A percentile compares a stretch with the other conserved stretches of the same genome.
Evolutionary conservation across 1,284 basidiomycete species (phyloP).

Genomic region (Ustilago cynodontis): DNA sequence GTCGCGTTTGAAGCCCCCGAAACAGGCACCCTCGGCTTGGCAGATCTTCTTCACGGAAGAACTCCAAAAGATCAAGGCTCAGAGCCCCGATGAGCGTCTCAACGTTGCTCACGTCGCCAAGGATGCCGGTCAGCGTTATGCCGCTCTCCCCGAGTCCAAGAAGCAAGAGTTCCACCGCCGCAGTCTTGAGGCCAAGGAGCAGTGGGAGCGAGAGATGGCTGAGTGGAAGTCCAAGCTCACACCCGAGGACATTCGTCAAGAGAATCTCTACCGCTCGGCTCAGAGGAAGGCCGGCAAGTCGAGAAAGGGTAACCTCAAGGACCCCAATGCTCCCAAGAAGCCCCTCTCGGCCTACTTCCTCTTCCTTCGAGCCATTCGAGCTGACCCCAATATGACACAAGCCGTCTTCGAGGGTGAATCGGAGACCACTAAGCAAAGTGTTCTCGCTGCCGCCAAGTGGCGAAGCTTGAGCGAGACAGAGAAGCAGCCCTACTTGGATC

Average conservation of each 20-base stretch:
- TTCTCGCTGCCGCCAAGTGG: slow-evolving; percentile 92
- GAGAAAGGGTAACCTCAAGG: slow-evolving; percentile 92
- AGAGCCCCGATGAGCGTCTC: slow-evolving; percentile 75
- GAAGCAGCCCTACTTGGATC: slow-evolving; percentile 72
- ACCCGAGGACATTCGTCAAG: slow-evolving; percentile 92
- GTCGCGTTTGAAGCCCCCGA: slow-evolving; percentile 82
- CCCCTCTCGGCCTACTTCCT: slow-evolving; percentile 94
- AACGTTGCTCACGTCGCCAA: slow-evolving; percentile 96
- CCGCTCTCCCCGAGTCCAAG: slow-evolving; percentile 80
- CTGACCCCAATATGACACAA: slow-evolving; percentile 67
- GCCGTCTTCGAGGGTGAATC: slow-evolving; percentile 91
- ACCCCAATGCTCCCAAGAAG: slow-evolving; percentile 96
- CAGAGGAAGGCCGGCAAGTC: slow-evolving; percentile 94
- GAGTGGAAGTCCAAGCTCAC: slow-evolving; percentile 90
- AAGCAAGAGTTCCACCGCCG: slow-evolving; percentile 74
- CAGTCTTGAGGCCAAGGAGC: slow-evolving; percentile 85
- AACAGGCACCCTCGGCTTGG: slow-evolving; percentile 94
- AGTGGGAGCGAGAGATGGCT: slow-evolving; percentile 81
- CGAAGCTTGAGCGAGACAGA: slow-evolving; percentile 89
- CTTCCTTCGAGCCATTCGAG: slow-evolving; percentile 79
- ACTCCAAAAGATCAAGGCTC: slow-evolving; percentile 83
- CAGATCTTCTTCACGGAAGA: slow-evolving; percentile 97
- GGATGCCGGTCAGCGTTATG: slow-evolving; percentile 91
- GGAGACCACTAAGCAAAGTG: slow-evolving; percentile 94
- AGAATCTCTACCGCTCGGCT: slow-evolving; percentile 89